phyloP scores from a whole-genome alignment of 148 eudicot species.

The Salicornia ramosissima region DNA sequence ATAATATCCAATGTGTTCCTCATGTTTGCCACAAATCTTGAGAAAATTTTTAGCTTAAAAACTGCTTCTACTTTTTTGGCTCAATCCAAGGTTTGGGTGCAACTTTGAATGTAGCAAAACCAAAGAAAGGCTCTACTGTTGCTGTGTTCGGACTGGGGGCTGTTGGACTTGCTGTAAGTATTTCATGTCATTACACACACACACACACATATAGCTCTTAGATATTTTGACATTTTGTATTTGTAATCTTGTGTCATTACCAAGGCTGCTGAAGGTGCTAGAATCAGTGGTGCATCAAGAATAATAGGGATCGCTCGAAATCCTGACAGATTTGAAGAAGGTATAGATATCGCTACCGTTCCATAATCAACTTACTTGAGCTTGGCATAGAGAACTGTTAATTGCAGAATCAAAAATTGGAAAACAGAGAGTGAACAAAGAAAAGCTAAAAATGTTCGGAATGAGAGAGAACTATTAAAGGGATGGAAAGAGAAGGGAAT shows the following conservation, averaged over 20 bases:
- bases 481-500: too few relatives aligned
- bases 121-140: conserved; percentile 63
- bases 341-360: conserved; percentile 13
- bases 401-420: neutral
- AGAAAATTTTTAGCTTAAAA: neutral
- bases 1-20: neutral
- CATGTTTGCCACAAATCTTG: neutral
- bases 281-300: conserved; percentile 31
- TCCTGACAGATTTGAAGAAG: conserved; percentile 35
- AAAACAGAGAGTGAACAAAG: neutral
- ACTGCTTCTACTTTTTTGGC: neutral
- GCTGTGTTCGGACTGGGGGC: conserved; percentile 85
- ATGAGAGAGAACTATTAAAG: too few relatives aligned
- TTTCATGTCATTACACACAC: neutral
- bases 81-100: conserved; percentile 64
- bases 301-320: conserved; percentile 38
- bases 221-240: too few relatives aligned
- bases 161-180: conserved; percentile 85
- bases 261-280: conserved; percentile 40
- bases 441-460: too few relatives aligned
- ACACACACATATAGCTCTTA: neutral
- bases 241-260: neutral
- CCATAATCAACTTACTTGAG: neutral
- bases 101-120: conserved; percentile 78
- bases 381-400: neutral